Evolutionary conservation across 352 stramenopile species (phyloP).

Genomic region (Elongisporangium anandrum): DNA sequence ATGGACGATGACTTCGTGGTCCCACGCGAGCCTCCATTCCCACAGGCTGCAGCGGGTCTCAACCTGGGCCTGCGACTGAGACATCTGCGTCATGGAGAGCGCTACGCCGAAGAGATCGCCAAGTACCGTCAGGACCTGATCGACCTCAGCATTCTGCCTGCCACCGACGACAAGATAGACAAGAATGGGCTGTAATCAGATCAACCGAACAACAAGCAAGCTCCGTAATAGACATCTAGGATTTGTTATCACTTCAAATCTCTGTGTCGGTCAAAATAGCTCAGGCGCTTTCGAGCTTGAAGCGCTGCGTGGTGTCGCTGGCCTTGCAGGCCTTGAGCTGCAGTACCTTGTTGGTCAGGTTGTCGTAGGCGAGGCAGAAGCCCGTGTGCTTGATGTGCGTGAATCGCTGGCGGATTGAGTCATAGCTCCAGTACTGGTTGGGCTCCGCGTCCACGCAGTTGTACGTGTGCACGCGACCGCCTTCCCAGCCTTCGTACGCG

Average conservation of each 20-base stretch:
- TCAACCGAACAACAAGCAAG: neutral
- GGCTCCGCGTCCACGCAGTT: constrained; percentile 36
- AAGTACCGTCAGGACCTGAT: constrained; percentile 51
- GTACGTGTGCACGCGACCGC: constrained; percentile 56
- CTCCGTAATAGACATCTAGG: neutral
- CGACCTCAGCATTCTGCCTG: constrained; percentile 22
- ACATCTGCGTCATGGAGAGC: constrained; percentile 61
- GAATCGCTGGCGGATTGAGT: constrained; percentile 30
- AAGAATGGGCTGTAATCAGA: neutral
- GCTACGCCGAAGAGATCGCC: constrained; percentile 51
- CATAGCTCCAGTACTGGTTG: constrained; percentile 64
- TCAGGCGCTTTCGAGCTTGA: constrained; percentile 21
- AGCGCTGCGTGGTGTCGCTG: constrained; percentile 37
- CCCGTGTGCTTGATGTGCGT: constrained; percentile 41
- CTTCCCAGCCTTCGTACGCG: constrained; percentile 49
- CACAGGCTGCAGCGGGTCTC: constrained; percentile 53
- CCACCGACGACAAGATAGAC: constrained; percentile 1
- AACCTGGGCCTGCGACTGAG: constrained; percentile 67
- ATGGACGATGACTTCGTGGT: constrained; percentile 65
- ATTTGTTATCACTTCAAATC: neutral
- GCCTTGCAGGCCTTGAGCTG: constrained; percentile 44
- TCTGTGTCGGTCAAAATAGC: neutral
- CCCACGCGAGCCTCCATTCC: constrained; percentile 47
- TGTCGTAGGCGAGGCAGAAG: constrained; percentile 51
- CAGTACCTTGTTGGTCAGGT: constrained; percentile 32